Conservation (phyloP, 148 eudicot genomes). For the Tetragonia tetragonoides region DNA sequence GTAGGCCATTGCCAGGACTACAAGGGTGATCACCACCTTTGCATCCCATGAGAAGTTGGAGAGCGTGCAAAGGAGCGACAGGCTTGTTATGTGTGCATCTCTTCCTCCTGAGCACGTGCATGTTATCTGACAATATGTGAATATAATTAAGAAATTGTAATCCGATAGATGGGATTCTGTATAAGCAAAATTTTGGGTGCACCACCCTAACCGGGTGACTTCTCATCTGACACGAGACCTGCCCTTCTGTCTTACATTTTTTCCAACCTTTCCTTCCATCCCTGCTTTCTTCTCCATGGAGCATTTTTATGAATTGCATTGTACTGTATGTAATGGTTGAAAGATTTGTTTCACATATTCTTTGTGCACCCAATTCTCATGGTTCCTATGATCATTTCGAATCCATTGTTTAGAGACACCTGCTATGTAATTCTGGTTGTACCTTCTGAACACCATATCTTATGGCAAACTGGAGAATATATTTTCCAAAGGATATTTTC, state of each 20-base stretch:
- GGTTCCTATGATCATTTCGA: background rate
- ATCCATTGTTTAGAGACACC: background rate
- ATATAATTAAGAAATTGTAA: background rate
- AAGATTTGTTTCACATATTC: too few species aligned
- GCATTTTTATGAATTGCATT: too few species aligned
- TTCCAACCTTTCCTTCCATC: too few species aligned
- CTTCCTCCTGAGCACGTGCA: constrained; percentile 85
- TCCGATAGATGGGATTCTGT: too few species aligned
- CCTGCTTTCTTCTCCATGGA: too few species aligned
- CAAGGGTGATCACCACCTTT: constrained; percentile 63
- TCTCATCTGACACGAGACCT: too few species aligned
- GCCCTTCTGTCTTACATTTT: too few species aligned
- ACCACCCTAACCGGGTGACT: too few species aligned
- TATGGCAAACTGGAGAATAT: background rate
- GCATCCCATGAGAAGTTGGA: constrained; percentile 89
- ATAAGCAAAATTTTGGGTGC: too few species aligned
- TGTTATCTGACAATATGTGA: constrained; percentile 44
- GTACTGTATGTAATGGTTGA: too few species aligned
- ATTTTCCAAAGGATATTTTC: background rate
- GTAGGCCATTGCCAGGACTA: constrained; percentile 66
- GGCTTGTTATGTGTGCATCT: constrained; percentile 70
- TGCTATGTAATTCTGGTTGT: background rate
- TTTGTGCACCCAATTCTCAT: too few species aligned
- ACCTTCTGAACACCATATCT: background rate
- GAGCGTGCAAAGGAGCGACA: constrained; percentile 62